Evolutionary conservation across 225 moss, liverwort and hornwort species (phyloP).

Genomic region (Climacium dendroides): DNA sequence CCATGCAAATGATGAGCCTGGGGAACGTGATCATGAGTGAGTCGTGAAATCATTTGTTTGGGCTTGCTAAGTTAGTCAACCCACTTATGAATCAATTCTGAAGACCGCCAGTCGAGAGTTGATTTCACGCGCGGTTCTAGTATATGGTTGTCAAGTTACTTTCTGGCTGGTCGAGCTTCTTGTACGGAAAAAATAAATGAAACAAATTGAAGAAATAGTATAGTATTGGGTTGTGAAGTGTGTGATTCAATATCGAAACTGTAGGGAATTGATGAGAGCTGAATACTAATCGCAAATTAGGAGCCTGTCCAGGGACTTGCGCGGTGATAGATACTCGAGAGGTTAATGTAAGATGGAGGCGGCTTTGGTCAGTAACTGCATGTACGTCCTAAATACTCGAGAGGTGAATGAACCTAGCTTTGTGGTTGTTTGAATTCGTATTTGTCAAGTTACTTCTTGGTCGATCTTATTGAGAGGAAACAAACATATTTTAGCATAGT

Average conservation of each 20-base stretch:
- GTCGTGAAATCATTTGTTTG: neutral
- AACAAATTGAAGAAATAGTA: neutral
- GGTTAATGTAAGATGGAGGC: neutral
- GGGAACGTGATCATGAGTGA: neutral
- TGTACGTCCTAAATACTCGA: neutral
- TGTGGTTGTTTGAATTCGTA: neutral
- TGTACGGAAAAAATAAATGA: neutral
- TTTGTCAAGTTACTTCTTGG: neutral
- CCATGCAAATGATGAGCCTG: neutral
- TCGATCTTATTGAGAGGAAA: neutral
- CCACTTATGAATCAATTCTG: neutral
- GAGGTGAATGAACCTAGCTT: no score
- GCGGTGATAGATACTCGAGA: neutral
- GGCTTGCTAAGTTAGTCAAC: neutral
- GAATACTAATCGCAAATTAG: neutral
- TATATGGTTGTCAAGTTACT: neutral
- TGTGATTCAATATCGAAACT: neutral
- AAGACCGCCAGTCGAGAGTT: neutral
- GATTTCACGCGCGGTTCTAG: neutral
- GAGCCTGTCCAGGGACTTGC: neutral
- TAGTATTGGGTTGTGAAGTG: neutral
- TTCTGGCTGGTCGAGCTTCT: neutral
- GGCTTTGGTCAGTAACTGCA: neutral
- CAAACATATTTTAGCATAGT: neutral
- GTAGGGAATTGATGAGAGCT: neutral